Evolutionary conservation across 805 yeast genomes (phyloP).

Genomic region (Ogataea allantospora): DNA sequence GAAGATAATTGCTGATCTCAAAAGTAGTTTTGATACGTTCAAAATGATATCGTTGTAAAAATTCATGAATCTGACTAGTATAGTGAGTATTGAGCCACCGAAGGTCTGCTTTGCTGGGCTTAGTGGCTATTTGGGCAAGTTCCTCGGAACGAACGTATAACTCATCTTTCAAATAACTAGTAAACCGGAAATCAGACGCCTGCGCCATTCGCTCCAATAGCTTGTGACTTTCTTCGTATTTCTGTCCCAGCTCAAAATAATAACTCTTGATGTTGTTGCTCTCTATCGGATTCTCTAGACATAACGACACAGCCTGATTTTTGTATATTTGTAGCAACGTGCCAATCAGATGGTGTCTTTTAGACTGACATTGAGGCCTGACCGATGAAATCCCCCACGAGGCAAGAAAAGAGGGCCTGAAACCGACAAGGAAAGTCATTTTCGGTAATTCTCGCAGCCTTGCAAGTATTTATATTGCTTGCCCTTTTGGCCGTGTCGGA

Average conservation of each 20-base stretch:
- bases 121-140: constrained; percentile 17
- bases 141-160: constrained; percentile 20
- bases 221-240: constrained; percentile 9
- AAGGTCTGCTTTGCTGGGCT: constrained; percentile 17
- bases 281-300: constrained; percentile 13
- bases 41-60: constrained; percentile 26
- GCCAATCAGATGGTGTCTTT: not conserved
- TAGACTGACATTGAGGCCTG: not conserved
- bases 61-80: constrained; percentile 19
- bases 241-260: constrained; percentile 14
- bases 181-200: constrained; percentile 14
- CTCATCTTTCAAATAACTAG: constrained; percentile 18
- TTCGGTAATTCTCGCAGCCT: not conserved
- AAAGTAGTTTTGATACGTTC: constrained; percentile 27
- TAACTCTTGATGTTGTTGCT: constrained; percentile 10
- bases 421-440: constrained; percentile 9
- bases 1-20: constrained; percentile 25
- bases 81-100: constrained; percentile 23
- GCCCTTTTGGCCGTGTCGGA: constrained; percentile 13
- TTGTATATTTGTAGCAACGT: constrained; percentile 8
- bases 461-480: constrained; percentile 2
- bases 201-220: constrained; percentile 4
- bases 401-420: constrained; percentile 8
- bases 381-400: constrained; percentile 4
- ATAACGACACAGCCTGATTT: constrained; percentile 10